phyloP scores from a whole-genome alignment of 2,329 filamentous ascomycete species.

The Botrytis paeoniae region DNA sequence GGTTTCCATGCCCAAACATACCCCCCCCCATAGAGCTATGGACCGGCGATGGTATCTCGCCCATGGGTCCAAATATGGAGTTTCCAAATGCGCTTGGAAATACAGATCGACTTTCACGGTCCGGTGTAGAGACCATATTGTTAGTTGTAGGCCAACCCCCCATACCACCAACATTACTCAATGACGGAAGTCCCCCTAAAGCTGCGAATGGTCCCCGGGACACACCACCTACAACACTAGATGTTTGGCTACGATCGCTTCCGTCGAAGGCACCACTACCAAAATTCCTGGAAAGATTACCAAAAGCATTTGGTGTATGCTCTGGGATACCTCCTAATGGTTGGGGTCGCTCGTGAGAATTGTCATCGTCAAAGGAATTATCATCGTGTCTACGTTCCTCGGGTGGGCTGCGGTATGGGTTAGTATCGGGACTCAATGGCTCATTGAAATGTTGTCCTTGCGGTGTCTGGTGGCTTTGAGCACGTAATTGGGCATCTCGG shows the following conservation, averaged over 20 bases:
- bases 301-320: constrained; percentile 52
- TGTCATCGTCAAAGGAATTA: constrained; percentile 38
- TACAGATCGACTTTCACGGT: constrained; percentile 54
- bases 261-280: constrained; percentile 50
- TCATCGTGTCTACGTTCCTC: constrained; percentile 48
- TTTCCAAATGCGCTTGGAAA: constrained; percentile 67
- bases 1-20: constrained; percentile 64
- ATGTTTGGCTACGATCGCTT: constrained; percentile 89
- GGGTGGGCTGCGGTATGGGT: constrained; percentile 89
- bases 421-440: constrained; percentile 87
- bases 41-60: constrained; percentile 71
- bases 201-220: constrained; percentile 61
- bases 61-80: constrained; percentile 73
- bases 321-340: constrained; percentile 53
- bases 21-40: constrained; percentile 60
- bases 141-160: constrained; percentile 50
- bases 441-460: constrained; percentile 50
- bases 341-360: constrained; percentile 48
- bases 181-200: constrained; percentile 56
- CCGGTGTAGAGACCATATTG: constrained; percentile 64
- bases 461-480: constrained; percentile 42
- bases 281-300: constrained; percentile 53
- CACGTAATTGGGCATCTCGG: constrained; percentile 50
- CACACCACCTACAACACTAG: constrained; percentile 67
- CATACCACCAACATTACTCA: constrained; percentile 48